Base-by-base conservation (phyloP, 179 eudicot genomes). In the Carnegiea gigantea region DNA sequence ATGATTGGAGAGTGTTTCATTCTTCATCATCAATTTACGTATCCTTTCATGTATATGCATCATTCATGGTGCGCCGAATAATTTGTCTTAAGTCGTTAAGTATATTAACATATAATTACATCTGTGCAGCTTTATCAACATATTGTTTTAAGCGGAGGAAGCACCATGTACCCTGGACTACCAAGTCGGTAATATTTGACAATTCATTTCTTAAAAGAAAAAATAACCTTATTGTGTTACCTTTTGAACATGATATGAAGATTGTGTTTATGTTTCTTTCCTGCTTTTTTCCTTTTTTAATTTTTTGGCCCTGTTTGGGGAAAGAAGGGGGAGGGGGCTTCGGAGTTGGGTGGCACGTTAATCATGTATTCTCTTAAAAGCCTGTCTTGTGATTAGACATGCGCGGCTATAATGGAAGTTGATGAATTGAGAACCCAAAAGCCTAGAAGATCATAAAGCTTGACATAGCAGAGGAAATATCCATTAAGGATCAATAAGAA, bases 101-200 rank as follows among this genome's bases (percentile, higher is more conserved):
- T 33, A 51, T 73, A 0, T 48, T 73, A 60, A 72, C 81, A 82
- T 62, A 43, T 76, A 62, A 38, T 62, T 53, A n/a, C 81, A 78
- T 72, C 79, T 88, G 84, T 83, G 91, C 98, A 95, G 99, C 98
- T 95, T 83, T 95, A 95, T 85, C 99, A 95, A 83, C 99, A 94
- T 81, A 94, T 95, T 78, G 99, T 95, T 85, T 79, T 95, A 79
- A 95, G 99, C 83, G 99, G 99, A 68, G 99, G 99, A 78, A 95
- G 99, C 83, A 94, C 99, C 53, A 96, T 96, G 98, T 96, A 94
- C 85, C 99, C 99, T 80, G 99, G 99, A 86, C 88, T 96, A 80
- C 99, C 99, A 76, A 96, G 99, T 83, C 92, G 99, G 99, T 96
- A 94, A 87, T 82, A 46, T 71, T 76, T 79, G 18, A 6, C 64